A percentile compares a stretch with the other conserved stretches of the same genome.
These are phyloP conservation scores for Linanthus parryae DNA, from an alignment of 148 eudicot species.

Conservation along the genomic window DNA sequence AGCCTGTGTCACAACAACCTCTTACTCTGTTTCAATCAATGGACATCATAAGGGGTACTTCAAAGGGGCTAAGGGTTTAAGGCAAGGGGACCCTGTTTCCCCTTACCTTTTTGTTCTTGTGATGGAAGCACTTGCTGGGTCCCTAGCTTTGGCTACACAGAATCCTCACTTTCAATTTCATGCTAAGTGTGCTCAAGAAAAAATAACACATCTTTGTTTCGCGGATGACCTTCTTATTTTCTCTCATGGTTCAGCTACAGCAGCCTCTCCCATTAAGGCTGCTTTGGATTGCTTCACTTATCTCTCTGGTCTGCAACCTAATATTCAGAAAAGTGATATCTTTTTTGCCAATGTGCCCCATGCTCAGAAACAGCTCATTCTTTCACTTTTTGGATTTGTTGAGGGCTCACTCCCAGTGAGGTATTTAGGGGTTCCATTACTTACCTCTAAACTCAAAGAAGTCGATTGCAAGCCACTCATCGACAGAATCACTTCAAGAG, in stretches of 20 bases:
- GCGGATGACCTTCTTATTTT: not conserved
- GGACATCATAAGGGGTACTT: not conserved
- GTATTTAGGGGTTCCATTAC: not conserved
- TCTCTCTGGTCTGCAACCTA: not conserved
- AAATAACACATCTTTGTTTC: not conserved
- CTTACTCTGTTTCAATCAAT: not conserved
- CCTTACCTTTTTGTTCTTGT: not conserved
- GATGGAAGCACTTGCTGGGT: not conserved
- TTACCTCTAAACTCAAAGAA: not conserved
- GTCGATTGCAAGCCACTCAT: not conserved
- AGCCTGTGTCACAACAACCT: not conserved
- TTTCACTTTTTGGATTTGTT: not conserved
- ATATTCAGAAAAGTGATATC: not conserved
- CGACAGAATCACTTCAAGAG: not conserved
- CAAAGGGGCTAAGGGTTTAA: not conserved
- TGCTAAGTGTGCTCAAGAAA: not conserved
- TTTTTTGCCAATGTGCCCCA: not conserved
- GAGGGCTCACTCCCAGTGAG: not conserved
- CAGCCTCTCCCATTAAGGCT: not conserved
- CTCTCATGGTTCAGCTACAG: not conserved
- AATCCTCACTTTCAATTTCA: not conserved
- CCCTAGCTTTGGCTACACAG: not conserved
- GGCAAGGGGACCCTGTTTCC: not conserved
- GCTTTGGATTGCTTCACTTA: not conserved
- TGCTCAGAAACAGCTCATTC: not conserved